These are phyloP conservation scores for Chenopodium album DNA, from an alignment of 148 eudicot genomes.

Conservation along the genomic window DNA sequence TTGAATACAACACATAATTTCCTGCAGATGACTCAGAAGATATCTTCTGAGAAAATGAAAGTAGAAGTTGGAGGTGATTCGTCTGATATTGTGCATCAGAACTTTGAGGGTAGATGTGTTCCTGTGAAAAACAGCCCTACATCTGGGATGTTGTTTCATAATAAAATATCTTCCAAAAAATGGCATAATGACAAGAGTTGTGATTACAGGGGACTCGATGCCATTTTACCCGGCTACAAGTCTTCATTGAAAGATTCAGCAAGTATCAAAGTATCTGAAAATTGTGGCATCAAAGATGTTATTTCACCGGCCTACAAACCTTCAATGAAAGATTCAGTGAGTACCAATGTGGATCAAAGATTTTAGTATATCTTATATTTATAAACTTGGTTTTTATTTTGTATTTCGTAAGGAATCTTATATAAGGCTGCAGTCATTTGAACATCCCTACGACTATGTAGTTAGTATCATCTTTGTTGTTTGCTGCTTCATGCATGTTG, in stretches of 20 bases:
- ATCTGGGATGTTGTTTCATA: slow-evolving; percentile 1
- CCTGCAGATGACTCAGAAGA: slow-evolving; percentile 10
- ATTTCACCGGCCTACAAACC: not conserved
- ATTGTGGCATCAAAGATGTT: not conserved
- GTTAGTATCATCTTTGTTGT: not conserved
- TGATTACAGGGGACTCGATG: not conserved
- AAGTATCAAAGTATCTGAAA: slow-evolving; percentile 6
- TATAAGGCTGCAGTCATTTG: not conserved
- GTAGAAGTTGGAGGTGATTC: not conserved
- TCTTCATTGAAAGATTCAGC: slow-evolving; percentile 6
- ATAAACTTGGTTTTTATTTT: not conserved
- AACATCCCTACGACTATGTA: not conserved
- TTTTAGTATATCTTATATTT: not conserved
- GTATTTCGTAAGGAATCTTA: not conserved
- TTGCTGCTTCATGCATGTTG: not conserved
- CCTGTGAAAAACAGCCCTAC: slow-evolving; percentile 17
- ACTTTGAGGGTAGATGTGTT: not conserved
- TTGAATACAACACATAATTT: slow-evolving; percentile 5
- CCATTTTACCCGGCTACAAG: not conserved
- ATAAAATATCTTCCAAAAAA: slow-evolving; percentile 1
- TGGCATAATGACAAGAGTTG: slow-evolving; percentile 11
- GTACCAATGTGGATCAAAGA: slow-evolving; percentile 5
- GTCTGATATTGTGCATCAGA: slow-evolving; percentile 1
- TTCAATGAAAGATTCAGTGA: slow-evolving; percentile 3
- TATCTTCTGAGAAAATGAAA: slow-evolving; percentile 3